A percentile compares a stretch with the other conserved stretches of the same genome.
These are phyloP conservation scores for Cornus suecica DNA, from an alignment of 148 eudicot species.

Conservation along the genomic window DNA sequence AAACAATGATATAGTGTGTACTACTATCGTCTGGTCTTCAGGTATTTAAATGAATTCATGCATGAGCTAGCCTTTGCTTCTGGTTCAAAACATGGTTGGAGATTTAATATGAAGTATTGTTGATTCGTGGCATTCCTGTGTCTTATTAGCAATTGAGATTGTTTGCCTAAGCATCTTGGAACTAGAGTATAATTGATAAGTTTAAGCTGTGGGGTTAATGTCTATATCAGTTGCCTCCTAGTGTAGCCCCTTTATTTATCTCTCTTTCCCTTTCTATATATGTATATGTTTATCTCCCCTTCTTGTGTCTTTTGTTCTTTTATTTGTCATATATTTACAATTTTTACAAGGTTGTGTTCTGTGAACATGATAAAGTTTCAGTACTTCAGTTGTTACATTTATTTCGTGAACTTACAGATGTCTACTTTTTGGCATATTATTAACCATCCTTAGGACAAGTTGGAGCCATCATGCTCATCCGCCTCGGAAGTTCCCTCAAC, in stretches of 20 bases:
- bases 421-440: constrained; percentile 7
- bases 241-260: neutral
- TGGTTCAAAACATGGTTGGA: no score
- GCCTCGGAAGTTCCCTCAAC: constrained; percentile 23
- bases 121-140: neutral
- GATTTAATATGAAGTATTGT: neutral
- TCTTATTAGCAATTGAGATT: neutral
- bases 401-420: neutral
- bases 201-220: neutral
- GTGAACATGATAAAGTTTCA: neutral
- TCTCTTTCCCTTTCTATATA: no score
- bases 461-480: constrained; percentile 41
- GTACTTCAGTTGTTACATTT: neutral
- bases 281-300: no score
- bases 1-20: no score
- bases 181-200: neutral
- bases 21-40: no score
- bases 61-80: no score
- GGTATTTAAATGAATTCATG: no score
- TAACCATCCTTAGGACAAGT: constrained; percentile 36
- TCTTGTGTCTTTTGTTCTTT: no score
- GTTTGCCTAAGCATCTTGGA: neutral
- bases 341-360: neutral
- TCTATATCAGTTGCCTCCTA: neutral
- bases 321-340: no score